A percentile compares a stretch with the other conserved stretches of the same genome.
Evolutionary conservation across 2,329 filamentous ascomycete genomes (phyloP).

Genomic region (Penicillium brevicompactum): DNA sequence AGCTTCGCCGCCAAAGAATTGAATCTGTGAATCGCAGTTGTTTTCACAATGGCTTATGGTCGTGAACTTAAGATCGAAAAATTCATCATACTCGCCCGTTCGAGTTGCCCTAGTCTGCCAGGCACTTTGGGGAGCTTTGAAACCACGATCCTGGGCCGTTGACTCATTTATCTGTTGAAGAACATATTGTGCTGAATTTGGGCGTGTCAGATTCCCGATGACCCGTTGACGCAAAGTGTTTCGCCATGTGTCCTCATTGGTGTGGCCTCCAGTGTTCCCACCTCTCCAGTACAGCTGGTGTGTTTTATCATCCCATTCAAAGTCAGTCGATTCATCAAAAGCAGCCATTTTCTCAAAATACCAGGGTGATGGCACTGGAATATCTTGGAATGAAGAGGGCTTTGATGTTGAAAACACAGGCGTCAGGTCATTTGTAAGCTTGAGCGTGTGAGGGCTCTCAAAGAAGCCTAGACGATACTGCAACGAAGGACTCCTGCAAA

Average conservation of each 20-base stretch:
- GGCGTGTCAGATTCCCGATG: slow-evolving; percentile 72
- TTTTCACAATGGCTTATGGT: slow-evolving; percentile 82
- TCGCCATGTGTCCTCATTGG: slow-evolving; percentile 78
- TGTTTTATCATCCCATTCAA: slow-evolving; percentile 53
- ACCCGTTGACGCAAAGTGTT: slow-evolving; percentile 81
- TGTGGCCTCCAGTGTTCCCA: slow-evolving; percentile 85
- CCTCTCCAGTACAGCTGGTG: slow-evolving; percentile 83
- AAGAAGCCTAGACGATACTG: slow-evolving; percentile 10
- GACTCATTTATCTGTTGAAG: slow-evolving; percentile 61
- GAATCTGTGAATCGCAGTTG: slow-evolving; percentile 77
- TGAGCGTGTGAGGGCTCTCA: slow-evolving; percentile 11
- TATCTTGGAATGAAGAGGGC: slow-evolving; percentile 19
- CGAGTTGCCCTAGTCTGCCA: neutral
- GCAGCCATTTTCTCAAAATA: slow-evolving; percentile 5
- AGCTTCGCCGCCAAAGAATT: slow-evolving; percentile 70
- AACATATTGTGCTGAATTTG: slow-evolving; percentile 48
- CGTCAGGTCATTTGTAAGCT: slow-evolving; percentile 9
- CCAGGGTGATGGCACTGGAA: slow-evolving; percentile 14
- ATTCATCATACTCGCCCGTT: neutral
- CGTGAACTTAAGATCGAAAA: slow-evolving; percentile 60
- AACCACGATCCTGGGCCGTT: neutral
- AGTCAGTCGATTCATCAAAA: slow-evolving; percentile 1
- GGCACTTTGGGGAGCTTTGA: neutral
- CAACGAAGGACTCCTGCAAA: slow-evolving; percentile 12
- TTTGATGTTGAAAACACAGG: slow-evolving; percentile 15